These are phyloP conservation scores for Rhodamnia argentea DNA, from an alignment of 345 rosid genomes.

Conservation along the genomic window DNA sequence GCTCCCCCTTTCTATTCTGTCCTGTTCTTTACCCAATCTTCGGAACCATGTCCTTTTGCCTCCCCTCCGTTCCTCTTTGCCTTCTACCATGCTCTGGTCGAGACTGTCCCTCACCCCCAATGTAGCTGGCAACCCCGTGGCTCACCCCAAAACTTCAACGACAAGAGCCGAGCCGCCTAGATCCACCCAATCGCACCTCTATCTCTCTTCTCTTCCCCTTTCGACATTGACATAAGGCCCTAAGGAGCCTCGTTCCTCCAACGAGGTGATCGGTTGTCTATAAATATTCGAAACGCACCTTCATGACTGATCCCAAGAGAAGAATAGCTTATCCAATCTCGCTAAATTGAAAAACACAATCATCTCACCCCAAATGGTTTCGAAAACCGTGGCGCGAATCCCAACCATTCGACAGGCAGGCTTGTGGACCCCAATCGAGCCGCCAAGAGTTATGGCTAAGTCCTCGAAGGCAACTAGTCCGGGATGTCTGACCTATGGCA, in stretches of 20 bases:
- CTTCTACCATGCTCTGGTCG: background rate
- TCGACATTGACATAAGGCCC: background rate
- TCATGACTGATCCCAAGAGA: background rate
- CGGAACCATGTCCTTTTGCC: background rate
- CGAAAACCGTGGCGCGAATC: rapidly evolving
- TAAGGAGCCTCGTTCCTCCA: background rate
- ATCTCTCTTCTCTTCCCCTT: background rate
- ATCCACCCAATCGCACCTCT: background rate
- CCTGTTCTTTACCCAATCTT: background rate
- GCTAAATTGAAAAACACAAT: background rate
- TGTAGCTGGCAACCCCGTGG: background rate
- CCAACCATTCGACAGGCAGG: background rate
- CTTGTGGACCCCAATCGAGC: background rate
- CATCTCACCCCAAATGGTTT: background rate
- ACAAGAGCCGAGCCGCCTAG: background rate
- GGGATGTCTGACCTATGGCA: rapidly evolving
- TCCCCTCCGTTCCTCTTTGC: no score
- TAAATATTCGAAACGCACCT: background rate
- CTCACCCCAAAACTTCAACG: background rate
- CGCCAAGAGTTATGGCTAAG: background rate
- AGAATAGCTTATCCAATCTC: background rate
- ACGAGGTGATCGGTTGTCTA: background rate
- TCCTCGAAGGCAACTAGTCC: background rate
- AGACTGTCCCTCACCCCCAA: background rate
- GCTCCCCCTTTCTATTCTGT: background rate